Evolutionary conservation across 2,329 filamentous ascomycete species (phyloP).

Genomic region (Aspergillus sp.): DNA sequence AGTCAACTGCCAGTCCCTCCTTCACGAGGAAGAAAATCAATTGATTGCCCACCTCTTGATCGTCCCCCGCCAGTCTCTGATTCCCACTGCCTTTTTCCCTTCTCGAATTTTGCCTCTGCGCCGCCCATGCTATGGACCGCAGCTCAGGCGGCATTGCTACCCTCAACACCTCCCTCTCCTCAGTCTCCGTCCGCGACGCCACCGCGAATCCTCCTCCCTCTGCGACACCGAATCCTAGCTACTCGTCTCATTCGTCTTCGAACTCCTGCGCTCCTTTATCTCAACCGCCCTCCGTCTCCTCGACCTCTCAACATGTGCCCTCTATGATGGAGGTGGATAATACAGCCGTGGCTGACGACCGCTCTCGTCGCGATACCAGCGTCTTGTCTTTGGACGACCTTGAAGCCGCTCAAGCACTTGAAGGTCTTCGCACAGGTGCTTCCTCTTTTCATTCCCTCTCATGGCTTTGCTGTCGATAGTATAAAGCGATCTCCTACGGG

Average conservation of each 20-base stretch:
- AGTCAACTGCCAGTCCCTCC: not conserved
- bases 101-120: slow-evolving; percentile 1
- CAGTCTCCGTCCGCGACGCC: slow-evolving; percentile 17
- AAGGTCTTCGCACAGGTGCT: slow-evolving; percentile 70
- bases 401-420: slow-evolving; percentile 71
- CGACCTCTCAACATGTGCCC: slow-evolving; percentile 27
- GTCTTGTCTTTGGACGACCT: slow-evolving; percentile 51
- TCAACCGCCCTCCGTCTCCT: slow-evolving; percentile 13
- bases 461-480: not conserved
- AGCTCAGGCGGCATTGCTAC: slow-evolving; percentile 18
- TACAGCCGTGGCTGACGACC: slow-evolving; percentile 35
- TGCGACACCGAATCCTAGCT: slow-evolving; percentile 3
- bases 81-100: slow-evolving; percentile 2
- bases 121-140: slow-evolving; percentile 19
- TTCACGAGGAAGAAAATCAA: slow-evolving; percentile 3
- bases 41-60: slow-evolving; percentile 2
- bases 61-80: not conserved
- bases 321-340: slow-evolving; percentile 43
- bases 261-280: slow-evolving; percentile 14
- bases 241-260: slow-evolving; percentile 15
- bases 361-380: slow-evolving; percentile 45
- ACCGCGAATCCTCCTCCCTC: slow-evolving; percentile 10
- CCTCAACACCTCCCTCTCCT: slow-evolving; percentile 17
- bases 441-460: not conserved
- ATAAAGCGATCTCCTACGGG: not conserved